Percentiles rank a stretch among this genome's conserved stretches.
phyloP scores from a whole-genome alignment of 2,329 filamentous ascomycete genomes.

The Hypoxylon sp. region DNA sequence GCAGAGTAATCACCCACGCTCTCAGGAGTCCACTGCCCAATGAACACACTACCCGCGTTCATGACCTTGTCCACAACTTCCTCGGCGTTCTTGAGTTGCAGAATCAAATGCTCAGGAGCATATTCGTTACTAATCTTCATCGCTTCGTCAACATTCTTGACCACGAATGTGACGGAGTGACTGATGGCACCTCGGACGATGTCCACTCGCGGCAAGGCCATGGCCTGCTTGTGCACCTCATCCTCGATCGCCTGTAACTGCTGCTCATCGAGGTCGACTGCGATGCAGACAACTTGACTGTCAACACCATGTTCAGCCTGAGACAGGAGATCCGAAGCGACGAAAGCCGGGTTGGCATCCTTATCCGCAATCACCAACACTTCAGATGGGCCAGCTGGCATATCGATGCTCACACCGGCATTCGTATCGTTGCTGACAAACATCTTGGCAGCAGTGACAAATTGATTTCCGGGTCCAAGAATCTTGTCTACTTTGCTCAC shows the following conservation, averaged over 20 bases:
- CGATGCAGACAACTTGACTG: conserved; percentile 93
- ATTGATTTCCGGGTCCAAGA: conserved; percentile 96
- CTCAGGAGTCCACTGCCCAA: conserved; percentile 96
- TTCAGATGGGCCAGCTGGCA: conserved; percentile 97
- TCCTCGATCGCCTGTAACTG: conserved; percentile 88
- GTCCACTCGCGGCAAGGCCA: conserved; percentile 87
- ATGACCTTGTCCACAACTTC: conserved; percentile 81
- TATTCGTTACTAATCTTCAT: conserved; percentile 91
- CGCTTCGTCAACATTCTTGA: conserved; percentile 77
- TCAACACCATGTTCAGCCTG: conserved; percentile 98
- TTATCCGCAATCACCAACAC: conserved; percentile 95
- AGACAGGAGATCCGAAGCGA: conserved; percentile 92
- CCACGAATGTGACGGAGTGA: conserved; percentile 89
- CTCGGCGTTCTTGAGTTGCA: conserved; percentile 85
- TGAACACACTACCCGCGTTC: conserved; percentile 96
- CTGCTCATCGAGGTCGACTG: conserved; percentile 79
- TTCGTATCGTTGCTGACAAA: conserved; percentile 97
- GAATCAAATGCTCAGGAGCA: conserved; percentile 94
- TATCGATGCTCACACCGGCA: conserved; percentile 94
- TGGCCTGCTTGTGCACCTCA: conserved; percentile 88
- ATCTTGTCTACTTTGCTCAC: conserved; percentile 99
- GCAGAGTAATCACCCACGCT: conserved; percentile 98
- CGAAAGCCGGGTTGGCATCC: conserved; percentile 89
- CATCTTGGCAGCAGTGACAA: conserved; percentile 99
- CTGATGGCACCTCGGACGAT: conserved; percentile 91